Evolutionary conservation across 2,329 filamentous ascomycete species (phyloP), one percentile per base, ranked within the genome.

Genomic region (Diaporthe sp.): DNA sequence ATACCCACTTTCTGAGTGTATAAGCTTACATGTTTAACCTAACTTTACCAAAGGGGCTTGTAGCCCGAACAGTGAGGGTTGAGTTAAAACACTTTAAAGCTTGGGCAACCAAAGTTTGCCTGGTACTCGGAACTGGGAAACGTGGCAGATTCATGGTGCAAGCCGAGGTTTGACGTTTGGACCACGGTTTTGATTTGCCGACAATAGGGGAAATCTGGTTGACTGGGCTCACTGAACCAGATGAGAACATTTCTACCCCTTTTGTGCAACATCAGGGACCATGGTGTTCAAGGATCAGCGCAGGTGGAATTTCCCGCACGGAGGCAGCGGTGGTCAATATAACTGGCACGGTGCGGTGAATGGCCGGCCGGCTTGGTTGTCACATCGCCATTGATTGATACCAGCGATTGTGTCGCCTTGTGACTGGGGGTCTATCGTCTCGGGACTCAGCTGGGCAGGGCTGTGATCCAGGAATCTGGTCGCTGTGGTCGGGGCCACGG

Each of bases 361-460:
- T 27, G 30, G 30, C 30, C n/a, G 63, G 22, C 44, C 44, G 63
- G 32, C 22, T 51, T 51, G 63, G 63, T 51, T 32, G 17, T 27
- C 44, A 51, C 30, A 51, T 37, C 35, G 30, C 17, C 30, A 32
- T 25, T 12, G 17, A 25, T 35, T 15, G 32, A 66, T n/a, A 22
- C 22, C 10, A 12, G 44, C 22, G 22, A 51, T 37, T 66, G 61
- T 32, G 30, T 51, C 10, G 42, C 27, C 27, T 50, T 30, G n/a
- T 51, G 44, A 66, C 51, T 53, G 44, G 22, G 63, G 15, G 7
- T 27, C 13, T 53, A n/a, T 53, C n/a, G 42, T 53, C 63, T 39
- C 47, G n/a, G 63, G n/a, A 53, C 53, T 39, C 47, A 68, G 47
- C 63, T 68, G 63, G 44, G 63, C 63, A 66, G 44, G 63, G 63